Base-by-base conservation (phyloP, 2,329 filamentous ascomycete genomes). In the Aspergillus floridensis region DNA sequence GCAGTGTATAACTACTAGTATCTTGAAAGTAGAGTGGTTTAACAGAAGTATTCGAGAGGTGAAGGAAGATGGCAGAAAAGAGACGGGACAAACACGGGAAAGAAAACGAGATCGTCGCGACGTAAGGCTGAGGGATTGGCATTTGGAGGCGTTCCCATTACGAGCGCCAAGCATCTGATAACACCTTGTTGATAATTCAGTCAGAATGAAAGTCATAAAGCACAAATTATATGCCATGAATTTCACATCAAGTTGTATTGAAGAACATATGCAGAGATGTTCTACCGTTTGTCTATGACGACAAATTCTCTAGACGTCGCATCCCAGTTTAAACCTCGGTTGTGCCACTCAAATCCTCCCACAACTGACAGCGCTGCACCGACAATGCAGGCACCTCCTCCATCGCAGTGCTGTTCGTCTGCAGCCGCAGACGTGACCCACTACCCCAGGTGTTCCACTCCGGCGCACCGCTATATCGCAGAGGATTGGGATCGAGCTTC, bases 401-500 rank as follows among this genome's bases (percentile, higher is more conserved):
- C 59, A 65, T 64, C 10, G 19, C 53, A 6, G 59, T 64, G 19
- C 53, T 29, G 29, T 64, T 60, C 0, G 59, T 60, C 56, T 65
- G 57, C 41, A 65, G 38, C 35, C 55, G 48, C 21, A 62, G 19
- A 16, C 53, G 47, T 21, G 49, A 26, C 5, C 57, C 57, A 12
- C 31, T 32, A 0, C 52, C 61, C 61, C 59, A 63, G 6, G 32
- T 35, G 32, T n/a, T 54, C 61, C 56, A 58, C 10, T 53, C 21
- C 11, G 66, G 68, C 16, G 68, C 65, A 3, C 60, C 56, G 2
- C 44, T 19, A 41, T 65, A 60, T n/a, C 58, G 49, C n/a, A 57
- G 59, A 4, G 46, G 46, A 46, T 70, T 70, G 1, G 67, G 68
- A 31, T 70, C 41, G 5, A 69, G 56, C 4, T 58, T 38, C 26